Evolutionary conservation across 2,329 filamentous ascomycete species (phyloP).

Genomic region (Diaporthe vaccinii): DNA sequence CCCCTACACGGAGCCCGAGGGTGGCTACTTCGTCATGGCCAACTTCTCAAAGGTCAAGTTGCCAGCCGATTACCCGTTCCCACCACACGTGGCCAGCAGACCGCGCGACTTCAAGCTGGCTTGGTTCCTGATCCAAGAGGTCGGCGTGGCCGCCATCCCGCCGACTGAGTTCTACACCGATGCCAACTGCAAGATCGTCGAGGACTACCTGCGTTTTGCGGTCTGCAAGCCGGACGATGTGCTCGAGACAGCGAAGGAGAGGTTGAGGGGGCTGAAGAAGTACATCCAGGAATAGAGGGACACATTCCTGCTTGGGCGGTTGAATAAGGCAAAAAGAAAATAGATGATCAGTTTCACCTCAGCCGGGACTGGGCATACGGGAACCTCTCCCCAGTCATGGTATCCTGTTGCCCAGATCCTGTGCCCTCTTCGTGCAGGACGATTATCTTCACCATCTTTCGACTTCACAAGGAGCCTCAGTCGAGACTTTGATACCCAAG

Average conservation of each 20-base stretch:
- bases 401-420: not conserved
- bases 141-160: conserved; percentile 95
- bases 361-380: not conserved
- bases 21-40: conserved; percentile 96
- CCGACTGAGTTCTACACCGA: conserved; percentile 98
- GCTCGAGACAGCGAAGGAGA: conserved; percentile 82
- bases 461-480: too few relatives aligned
- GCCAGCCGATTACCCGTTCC: conserved; percentile 88
- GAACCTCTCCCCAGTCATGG: not conserved
- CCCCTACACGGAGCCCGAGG: conserved; percentile 92
- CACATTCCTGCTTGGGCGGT: not conserved
- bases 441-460: not conserved
- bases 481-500: too few relatives aligned
- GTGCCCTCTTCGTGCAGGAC: not conserved
- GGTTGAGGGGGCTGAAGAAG: conserved; percentile 79
- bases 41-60: conserved; percentile 92
- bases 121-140: conserved; percentile 97
- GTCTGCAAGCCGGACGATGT: conserved; percentile 96
- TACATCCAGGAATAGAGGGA: conserved; percentile 64
- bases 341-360: not conserved
- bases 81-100: conserved; percentile 85
- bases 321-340: not conserved
- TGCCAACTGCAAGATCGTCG: conserved; percentile 83
- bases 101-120: conserved; percentile 94
- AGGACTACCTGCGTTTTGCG: conserved; percentile 95